Base-by-base conservation (phyloP, 2,329 filamentous ascomycete genomes). In the Cladophialophora psammophila region DNA sequence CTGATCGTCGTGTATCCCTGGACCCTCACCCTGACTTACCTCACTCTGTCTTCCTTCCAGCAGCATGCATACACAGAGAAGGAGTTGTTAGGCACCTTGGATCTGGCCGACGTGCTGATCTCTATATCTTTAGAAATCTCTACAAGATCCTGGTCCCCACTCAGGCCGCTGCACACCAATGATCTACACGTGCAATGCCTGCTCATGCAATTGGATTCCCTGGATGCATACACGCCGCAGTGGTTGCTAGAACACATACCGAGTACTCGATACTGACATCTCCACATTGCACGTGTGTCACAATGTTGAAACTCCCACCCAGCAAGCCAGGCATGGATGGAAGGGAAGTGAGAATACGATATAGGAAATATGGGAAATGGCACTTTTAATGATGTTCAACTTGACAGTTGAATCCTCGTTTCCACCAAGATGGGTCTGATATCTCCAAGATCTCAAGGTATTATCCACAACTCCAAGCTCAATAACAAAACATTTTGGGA, bases 401-500 rank as follows among this genome's bases (percentile, higher is more conserved):
- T 20, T n/a, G 5, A 6, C 40, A 15, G 40, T 45, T 1, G 15
- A 18, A 45, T 18, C 18, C 15, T 8, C 36, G 12, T 13, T 40
- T 40, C 40, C n/a, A 26, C 40, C 40, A 18, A 9, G 15, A 9
- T 45, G 40, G n/a, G 9, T 12, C 36, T 13, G 36, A 40, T 13
- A 40, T 40, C 9, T 13, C 12, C 9, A 13, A 40, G 36, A 40
- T 40, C 12, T 13, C 36, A 45, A 20, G 9, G 40, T 9, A 50
- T 26, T 10, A 12, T 12, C 45, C 45, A 18, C 45, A 50, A 50
- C 45, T 26, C 45, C 45, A 7, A 26, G 45, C 45, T 50, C 45
- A 36, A 18, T 50, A 60, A 40, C 42, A 48, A 34, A 42, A 38
- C 18, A 60, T 53, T 61, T 61, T 52, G 34, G 45, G 45, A 34